phyloP scores from a whole-genome alignment of 495 filamentous ascomycete species.

The Cladorrhinum samala region DNA sequence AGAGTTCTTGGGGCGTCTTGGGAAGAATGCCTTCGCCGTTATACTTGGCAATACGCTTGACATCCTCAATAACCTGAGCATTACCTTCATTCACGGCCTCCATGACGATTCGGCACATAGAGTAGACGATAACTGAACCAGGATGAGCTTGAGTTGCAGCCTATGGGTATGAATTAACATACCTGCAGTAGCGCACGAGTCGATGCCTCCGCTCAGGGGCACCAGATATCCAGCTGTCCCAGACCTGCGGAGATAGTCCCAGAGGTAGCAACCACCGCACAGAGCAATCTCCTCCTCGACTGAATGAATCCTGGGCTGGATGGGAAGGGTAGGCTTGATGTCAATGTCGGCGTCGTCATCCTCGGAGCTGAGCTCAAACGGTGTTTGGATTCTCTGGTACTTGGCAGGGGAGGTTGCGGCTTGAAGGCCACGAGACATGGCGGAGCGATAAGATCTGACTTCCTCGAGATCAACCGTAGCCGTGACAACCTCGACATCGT shows the following conservation, averaged over 20 bases:
- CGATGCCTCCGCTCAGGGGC: slow-evolving; percentile 69
- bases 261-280: slow-evolving; percentile 67
- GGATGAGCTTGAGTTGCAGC: background rate
- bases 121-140: slow-evolving; percentile 58
- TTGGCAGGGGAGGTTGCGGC: slow-evolving; percentile 36
- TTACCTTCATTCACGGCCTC: slow-evolving; percentile 55
- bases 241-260: slow-evolving; percentile 74
- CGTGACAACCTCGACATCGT: slow-evolving; percentile 78
- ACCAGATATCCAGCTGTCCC: slow-evolving; percentile 53
- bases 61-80: slow-evolving; percentile 63
- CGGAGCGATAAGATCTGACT: slow-evolving; percentile 51
- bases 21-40: slow-evolving; percentile 48
- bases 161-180: slow-evolving; percentile 8
- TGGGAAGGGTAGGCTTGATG: slow-evolving; percentile 25
- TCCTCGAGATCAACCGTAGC: slow-evolving; percentile 79
- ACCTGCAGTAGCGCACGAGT: slow-evolving; percentile 49
- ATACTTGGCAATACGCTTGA: slow-evolving; percentile 55
- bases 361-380: slow-evolving; percentile 35
- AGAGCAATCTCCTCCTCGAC: slow-evolving; percentile 75
- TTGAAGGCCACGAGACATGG: slow-evolving; percentile 52
- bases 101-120: slow-evolving; percentile 72
- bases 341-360: slow-evolving; percentile 27
- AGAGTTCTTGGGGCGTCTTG: slow-evolving; percentile 54
- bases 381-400: slow-evolving; percentile 35
- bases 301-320: slow-evolving; percentile 46